Percentiles rank a stretch among this genome's conserved stretches.
Evolutionary conservation across 2,329 filamentous ascomycete species (phyloP).

Genomic region (Verticillium dahliae): DNA sequence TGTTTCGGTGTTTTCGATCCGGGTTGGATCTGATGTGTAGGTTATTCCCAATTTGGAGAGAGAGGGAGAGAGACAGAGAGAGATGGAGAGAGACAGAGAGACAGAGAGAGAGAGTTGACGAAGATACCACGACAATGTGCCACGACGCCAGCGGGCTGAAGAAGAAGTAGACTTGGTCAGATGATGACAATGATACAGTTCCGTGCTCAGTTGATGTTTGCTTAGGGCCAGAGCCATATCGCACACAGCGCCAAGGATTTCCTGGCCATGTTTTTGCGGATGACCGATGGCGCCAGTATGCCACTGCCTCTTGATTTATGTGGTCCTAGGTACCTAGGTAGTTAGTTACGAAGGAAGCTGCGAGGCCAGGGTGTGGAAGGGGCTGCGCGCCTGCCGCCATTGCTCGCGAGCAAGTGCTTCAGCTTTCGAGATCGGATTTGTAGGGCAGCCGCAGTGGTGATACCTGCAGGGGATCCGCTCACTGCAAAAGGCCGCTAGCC

Average conservation of each 20-base stretch:
- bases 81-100: background rate
- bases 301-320: no score
- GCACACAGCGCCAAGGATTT: no score
- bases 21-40: background rate
- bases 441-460: background rate
- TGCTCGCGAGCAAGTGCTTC: background rate
- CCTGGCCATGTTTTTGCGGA: no score
- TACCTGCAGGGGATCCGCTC: background rate
- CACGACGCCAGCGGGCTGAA: no score
- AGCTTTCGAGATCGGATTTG: background rate
- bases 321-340: no score
- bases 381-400: background rate
- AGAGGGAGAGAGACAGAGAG: background rate
- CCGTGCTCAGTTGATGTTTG: no score
- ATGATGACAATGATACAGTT: background rate
- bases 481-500: background rate
- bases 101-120: no score
- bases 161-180: background rate
- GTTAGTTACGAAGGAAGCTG: no score
- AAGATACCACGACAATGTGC: background rate
- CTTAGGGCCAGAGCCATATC: no score
- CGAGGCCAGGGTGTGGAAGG: background rate
- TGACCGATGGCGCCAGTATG: no score
- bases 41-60: background rate
- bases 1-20: background rate